These are phyloP conservation scores for Cytospora paraplurivora DNA, from an alignment of 2,329 filamentous ascomycete genomes.

Conservation along the genomic window DNA sequence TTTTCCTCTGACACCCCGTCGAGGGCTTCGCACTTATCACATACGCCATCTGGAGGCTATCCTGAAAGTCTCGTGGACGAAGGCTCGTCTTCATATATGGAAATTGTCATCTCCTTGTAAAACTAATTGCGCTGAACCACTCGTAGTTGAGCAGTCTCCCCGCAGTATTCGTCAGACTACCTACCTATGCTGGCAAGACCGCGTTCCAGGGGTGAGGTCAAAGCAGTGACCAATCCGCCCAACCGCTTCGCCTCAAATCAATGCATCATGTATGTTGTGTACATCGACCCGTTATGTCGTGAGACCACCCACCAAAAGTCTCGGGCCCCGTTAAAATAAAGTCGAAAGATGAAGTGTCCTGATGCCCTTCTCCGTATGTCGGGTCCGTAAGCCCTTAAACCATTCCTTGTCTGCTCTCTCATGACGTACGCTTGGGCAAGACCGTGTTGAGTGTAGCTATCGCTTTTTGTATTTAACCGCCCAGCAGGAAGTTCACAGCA, in stretches of 20 bases:
- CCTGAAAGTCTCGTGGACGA: neutral
- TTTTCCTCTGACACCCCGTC: no score
- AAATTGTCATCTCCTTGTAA: neutral
- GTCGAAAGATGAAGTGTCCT: neutral
- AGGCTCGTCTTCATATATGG: neutral
- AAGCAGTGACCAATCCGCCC: neutral
- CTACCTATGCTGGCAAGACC: neutral
- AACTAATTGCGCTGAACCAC: neutral
- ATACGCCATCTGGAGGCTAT: neutral
- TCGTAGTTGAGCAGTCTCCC: neutral
- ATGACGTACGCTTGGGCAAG: no score
- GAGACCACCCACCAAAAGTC: neutral
- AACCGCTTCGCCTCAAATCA: neutral
- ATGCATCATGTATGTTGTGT: conserved; percentile 2
- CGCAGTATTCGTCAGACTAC: neutral
- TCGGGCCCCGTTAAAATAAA: neutral
- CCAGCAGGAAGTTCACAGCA: conserved; percentile 75
- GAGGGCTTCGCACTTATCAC: neutral
- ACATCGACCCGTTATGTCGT: neutral
- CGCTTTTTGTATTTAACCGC: conserved; percentile 30
- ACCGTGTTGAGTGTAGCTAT: neutral
- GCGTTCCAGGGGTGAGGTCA: neutral
- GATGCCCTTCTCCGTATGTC: neutral
- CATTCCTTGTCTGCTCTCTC: no score
- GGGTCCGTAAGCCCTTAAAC: neutral